These are phyloP conservation scores for Teratosphaeria destructans DNA, from an alignment of 2,329 filamentous ascomycete genomes.

Conservation along the genomic window DNA sequence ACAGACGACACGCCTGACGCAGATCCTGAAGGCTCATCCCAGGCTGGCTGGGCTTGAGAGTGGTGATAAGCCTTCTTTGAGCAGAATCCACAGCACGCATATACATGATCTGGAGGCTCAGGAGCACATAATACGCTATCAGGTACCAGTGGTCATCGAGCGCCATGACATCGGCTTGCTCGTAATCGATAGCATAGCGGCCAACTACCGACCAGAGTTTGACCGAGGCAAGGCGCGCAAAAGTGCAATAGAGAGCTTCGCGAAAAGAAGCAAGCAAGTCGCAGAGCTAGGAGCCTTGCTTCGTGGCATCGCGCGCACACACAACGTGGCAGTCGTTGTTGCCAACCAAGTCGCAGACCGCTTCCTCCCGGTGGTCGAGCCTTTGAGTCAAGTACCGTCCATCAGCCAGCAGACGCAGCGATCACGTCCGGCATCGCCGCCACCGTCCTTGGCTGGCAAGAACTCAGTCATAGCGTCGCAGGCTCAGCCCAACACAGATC, in stretches of 20 bases:
- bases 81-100: slow-evolving; percentile 67
- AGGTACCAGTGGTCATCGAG: slow-evolving; percentile 74
- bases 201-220: slow-evolving; percentile 91
- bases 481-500: background rate
- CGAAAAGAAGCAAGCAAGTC: slow-evolving; percentile 65
- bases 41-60: slow-evolving; percentile 39
- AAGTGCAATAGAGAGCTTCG: slow-evolving; percentile 46
- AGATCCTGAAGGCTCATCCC: slow-evolving; percentile 63
- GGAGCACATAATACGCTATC: slow-evolving; percentile 87
- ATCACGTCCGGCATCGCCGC: slow-evolving; percentile 12
- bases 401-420: slow-evolving; percentile 1
- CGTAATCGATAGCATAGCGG: slow-evolving; percentile 82
- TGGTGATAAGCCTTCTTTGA: slow-evolving; percentile 51
- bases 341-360: slow-evolving; percentile 94
- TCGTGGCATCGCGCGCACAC: slow-evolving; percentile 60
- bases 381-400: slow-evolving; percentile 4
- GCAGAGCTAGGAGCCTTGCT: slow-evolving; percentile 66
- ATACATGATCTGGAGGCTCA: slow-evolving; percentile 88
- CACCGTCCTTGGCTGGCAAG: background rate
- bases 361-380: slow-evolving; percentile 38
- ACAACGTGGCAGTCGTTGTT: slow-evolving; percentile 76
- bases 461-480: background rate
- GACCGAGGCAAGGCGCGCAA: slow-evolving; percentile 38
- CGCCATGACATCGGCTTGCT: slow-evolving; percentile 70
- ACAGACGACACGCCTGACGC: slow-evolving; percentile 67